These are phyloP conservation scores for Aphanomyces euteiches DNA, from an alignment of 352 stramenopile species.

Conservation along the genomic window DNA sequence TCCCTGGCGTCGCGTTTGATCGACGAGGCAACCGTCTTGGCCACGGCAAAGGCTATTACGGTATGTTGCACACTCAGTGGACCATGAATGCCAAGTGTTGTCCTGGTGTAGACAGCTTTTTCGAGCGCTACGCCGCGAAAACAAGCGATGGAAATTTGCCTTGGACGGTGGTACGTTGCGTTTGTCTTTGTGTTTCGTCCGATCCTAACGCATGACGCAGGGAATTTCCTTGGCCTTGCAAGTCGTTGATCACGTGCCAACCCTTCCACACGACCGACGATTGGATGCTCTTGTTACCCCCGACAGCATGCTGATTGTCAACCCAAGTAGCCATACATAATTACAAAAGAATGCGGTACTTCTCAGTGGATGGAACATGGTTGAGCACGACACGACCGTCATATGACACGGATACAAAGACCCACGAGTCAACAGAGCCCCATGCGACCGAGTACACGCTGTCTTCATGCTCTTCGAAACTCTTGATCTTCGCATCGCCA, in stretches of 20 bases:
- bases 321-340: too few species aligned
- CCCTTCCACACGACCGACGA: slow-evolving; percentile 58
- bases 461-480: slow-evolving; percentile 93
- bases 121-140: slow-evolving; percentile 49
- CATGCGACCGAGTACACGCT: slow-evolving; percentile 92
- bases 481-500: slow-evolving; percentile 67
- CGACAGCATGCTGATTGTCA: slow-evolving; percentile 41
- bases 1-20: slow-evolving; percentile 83
- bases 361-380: slow-evolving; percentile 97
- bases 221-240: slow-evolving; percentile 62
- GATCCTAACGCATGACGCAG: slow-evolving; percentile 32
- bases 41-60: slow-evolving; percentile 87
- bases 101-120: slow-evolving; percentile 54
- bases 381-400: slow-evolving; percentile 94
- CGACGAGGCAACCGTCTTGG: slow-evolving; percentile 66
- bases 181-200: too few species aligned
- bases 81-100: too few species aligned
- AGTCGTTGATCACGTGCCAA: slow-evolving; percentile 57
- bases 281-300: slow-evolving; percentile 68
- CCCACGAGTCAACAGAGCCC: slow-evolving; percentile 93
- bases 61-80: slow-evolving; percentile 35
- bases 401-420: slow-evolving; percentile 94
- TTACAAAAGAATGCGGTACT: slow-evolving; percentile 99
- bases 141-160: slow-evolving; percentile 40
- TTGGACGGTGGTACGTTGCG: slow-evolving; percentile 50